A percentile compares a stretch with the other conserved stretches of the same genome.
Evolutionary conservation across 345 rosid genomes (phyloP).

Genomic region (Raphanus sativus): DNA sequence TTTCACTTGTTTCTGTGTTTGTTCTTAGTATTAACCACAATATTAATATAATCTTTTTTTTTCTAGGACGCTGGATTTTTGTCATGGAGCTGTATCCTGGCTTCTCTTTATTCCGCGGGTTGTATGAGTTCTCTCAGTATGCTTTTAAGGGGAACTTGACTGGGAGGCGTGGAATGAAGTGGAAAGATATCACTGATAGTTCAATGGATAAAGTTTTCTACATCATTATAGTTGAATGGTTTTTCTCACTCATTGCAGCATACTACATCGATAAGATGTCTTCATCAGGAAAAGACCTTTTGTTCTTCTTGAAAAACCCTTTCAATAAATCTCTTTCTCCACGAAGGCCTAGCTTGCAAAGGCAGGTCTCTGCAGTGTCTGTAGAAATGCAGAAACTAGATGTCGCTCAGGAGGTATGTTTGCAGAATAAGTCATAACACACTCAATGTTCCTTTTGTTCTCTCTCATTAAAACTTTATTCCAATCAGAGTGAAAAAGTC

Average conservation of each 20-base stretch:
- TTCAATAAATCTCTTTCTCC: conserved; percentile 38
- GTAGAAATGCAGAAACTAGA: conserved; percentile 73
- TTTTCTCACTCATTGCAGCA: conserved; percentile 57
- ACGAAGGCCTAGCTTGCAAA: conserved; percentile 48
- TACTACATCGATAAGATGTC: conserved; percentile 61
- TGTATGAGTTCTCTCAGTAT: conserved; percentile 70
- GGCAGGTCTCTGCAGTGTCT: conserved; percentile 61
- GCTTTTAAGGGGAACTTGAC: conserved; percentile 47
- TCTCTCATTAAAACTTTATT: not conserved
- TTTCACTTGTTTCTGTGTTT: not conserved
- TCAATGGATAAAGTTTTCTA: conserved; percentile 61
- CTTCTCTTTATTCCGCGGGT: conserved; percentile 74
- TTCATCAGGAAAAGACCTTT: conserved; percentile 56
- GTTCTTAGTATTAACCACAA: conserved; percentile 1
- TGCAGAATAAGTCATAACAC: conserved; percentile 5
- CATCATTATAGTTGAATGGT: conserved; percentile 77
- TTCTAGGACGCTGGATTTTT: conserved; percentile 61
- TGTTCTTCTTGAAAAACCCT: conserved; percentile 48
- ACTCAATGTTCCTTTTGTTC: not conserved
- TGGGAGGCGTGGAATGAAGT: conserved; percentile 70
- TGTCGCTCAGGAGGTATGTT: conserved; percentile 73
- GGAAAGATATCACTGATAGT: conserved; percentile 62
- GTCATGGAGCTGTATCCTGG: conserved; percentile 87
- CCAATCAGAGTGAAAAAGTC: conserved; percentile 67
- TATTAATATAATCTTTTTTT: conserved; percentile 5